phyloP scores from a whole-genome alignment of 257 asterid species.

The Anisodus acutangulus region DNA sequence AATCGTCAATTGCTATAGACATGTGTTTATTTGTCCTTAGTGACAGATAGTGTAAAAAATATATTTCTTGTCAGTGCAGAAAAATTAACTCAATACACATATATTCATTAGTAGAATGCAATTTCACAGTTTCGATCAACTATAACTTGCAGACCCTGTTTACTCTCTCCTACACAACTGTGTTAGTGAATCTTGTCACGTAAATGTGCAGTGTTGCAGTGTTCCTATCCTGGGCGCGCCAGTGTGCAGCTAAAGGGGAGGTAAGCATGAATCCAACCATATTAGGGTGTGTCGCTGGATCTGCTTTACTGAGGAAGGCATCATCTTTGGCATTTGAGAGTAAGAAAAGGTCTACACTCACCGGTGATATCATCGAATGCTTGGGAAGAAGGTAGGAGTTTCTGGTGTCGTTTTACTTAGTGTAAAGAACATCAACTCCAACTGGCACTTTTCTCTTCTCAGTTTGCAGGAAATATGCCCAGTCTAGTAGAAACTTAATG shows the following conservation, averaged over 20 bases:
- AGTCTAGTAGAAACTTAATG: conserved; percentile 29
- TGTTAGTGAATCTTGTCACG: not conserved
- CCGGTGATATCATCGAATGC: conserved; percentile 79
- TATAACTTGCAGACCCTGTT: not conserved
- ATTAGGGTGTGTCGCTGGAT: conserved; percentile 80
- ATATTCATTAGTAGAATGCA: not conserved
- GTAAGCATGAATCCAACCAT: conserved; percentile 54
- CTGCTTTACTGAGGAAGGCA: conserved; percentile 76
- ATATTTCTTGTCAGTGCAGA: too few relatives aligned
- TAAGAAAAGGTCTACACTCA: conserved; percentile 84
- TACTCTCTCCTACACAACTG: conserved; percentile 1
- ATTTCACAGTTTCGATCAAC: not conserved
- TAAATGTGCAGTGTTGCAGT: conserved; percentile 68
- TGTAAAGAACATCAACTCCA: not conserved
- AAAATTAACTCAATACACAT: not conserved
- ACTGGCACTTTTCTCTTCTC: conserved; percentile 36
- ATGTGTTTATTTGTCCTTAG: not conserved
- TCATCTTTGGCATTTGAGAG: conserved; percentile 75
- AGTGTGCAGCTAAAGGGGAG: conserved; percentile 45
- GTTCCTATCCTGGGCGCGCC: conserved; percentile 83
- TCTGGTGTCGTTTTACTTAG: not conserved
- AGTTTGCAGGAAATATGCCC: conserved; percentile 88
- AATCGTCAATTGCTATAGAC: not conserved
- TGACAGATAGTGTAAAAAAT: not conserved
- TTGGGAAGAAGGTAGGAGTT: conserved; percentile 69